Percentiles rank a stretch among this genome's conserved stretches.
phyloP scores from a whole-genome alignment of 1,284 basidiomycete species.

The Ganoderma resinaceum region DNA sequence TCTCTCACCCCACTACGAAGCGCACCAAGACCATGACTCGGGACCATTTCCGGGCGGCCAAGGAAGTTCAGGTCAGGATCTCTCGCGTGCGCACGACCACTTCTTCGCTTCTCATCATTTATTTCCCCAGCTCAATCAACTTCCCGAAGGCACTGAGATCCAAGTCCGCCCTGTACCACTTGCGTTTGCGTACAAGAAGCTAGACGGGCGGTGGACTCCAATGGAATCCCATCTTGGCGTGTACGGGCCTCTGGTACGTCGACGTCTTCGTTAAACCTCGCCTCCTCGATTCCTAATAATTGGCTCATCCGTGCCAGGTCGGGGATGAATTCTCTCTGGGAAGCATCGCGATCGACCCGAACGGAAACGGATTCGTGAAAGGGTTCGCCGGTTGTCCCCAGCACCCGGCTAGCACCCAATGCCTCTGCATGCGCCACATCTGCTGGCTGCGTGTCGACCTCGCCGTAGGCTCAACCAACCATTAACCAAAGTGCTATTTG shows the following conservation, averaged over 20 bases:
- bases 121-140: background rate
- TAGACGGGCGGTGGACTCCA: background rate
- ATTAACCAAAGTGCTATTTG: background rate
- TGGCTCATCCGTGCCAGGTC: background rate
- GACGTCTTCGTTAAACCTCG: background rate
- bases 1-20: background rate
- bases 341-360: background rate
- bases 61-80: background rate
- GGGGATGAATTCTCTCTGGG: background rate
- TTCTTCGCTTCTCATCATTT: background rate
- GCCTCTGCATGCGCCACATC: background rate
- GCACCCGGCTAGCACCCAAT: background rate
- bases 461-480: background rate
- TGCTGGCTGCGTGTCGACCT: background rate
- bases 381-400: background rate
- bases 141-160: background rate
- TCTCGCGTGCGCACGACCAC: background rate
- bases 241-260: background rate
- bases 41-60: background rate
- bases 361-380: background rate
- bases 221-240: background rate
- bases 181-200: background rate
- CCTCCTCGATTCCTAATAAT: background rate
- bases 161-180: background rate
- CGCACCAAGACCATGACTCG: background rate